Evolutionary conservation across 1,139 yeast species (phyloP).

Genomic region (Saccharomycopsis crataegensis): DNA sequence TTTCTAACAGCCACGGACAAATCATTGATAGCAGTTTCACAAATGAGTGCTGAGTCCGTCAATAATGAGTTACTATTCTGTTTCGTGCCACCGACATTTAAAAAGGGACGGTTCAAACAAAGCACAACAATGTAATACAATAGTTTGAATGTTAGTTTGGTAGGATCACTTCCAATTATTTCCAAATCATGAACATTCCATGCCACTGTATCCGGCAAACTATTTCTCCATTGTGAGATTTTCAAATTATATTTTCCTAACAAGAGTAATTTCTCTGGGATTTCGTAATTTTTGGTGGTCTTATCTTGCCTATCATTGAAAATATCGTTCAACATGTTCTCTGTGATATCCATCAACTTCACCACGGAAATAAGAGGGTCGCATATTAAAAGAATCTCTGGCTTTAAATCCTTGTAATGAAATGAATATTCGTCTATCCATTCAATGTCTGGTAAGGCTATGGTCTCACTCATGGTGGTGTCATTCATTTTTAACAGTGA

Average conservation of each 20-base stretch:
- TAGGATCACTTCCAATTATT: constrained; percentile 40
- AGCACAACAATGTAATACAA: constrained; percentile 50
- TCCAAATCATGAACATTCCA: constrained; percentile 40
- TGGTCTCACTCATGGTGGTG: constrained; percentile 54
- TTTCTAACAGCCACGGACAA: constrained; percentile 23
- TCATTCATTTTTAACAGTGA: constrained; percentile 49
- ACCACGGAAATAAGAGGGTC: constrained; percentile 37
- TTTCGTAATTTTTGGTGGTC: constrained; percentile 26
- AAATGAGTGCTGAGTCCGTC: constrained; percentile 22
- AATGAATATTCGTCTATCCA: constrained; percentile 45
- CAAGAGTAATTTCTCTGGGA: constrained; percentile 20
- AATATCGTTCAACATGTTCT: constrained; percentile 47
- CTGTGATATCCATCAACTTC: constrained; percentile 35
- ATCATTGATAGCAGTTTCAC: constrained; percentile 27
- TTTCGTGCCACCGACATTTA: constrained; percentile 21
- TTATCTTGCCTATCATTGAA: constrained; percentile 30
- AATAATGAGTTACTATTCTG: too few species aligned
- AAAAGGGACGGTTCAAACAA: constrained; percentile 54
- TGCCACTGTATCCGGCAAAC: constrained; percentile 40
- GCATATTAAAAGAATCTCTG: constrained; percentile 37
- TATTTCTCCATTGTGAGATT: constrained; percentile 43
- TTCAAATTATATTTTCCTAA: constrained; percentile 40
- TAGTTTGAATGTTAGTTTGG: constrained; percentile 45
- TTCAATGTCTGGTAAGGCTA: constrained; percentile 44
- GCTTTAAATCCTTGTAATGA: constrained; percentile 31